These are phyloP conservation scores for Aspergillus fumigatus DNA, from an alignment of 2,329 filamentous ascomycete genomes.

Conservation along the genomic window DNA sequence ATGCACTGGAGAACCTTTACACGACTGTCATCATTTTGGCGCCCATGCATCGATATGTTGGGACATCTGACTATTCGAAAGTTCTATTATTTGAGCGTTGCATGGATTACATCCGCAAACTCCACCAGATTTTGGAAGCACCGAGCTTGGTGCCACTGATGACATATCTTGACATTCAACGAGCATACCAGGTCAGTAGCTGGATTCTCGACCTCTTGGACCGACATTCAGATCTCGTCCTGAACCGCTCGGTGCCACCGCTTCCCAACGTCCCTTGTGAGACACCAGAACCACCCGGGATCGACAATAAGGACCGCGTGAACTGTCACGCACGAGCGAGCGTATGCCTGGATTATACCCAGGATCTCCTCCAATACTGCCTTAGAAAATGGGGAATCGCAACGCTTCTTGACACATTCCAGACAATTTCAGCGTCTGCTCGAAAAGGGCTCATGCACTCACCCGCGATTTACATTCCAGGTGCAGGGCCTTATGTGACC, in stretches of 20 bases:
- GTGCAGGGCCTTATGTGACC: slow-evolving; percentile 11
- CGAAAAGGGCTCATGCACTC: slow-evolving; percentile 23
- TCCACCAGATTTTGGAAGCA: slow-evolving; percentile 63
- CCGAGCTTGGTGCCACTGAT: slow-evolving; percentile 62
- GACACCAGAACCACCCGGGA: slow-evolving; percentile 28
- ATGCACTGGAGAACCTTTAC: slow-evolving; percentile 84
- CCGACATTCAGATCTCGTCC: slow-evolving; percentile 47
- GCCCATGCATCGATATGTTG: slow-evolving; percentile 67
- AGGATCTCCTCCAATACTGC: slow-evolving; percentile 31
- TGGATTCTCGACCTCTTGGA: slow-evolving; percentile 55
- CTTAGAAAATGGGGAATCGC: slow-evolving; percentile 32
- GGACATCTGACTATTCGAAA: slow-evolving; percentile 69
- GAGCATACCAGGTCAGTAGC: slow-evolving; percentile 66
- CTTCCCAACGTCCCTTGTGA: slow-evolving; percentile 27
- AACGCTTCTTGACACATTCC: slow-evolving; percentile 28
- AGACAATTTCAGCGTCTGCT: slow-evolving; percentile 24
- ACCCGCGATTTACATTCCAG: slow-evolving; percentile 17
- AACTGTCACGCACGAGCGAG: slow-evolving; percentile 31
- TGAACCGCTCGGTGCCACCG: slow-evolving; percentile 27
- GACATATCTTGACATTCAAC: slow-evolving; percentile 82
- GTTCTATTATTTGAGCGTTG: slow-evolving; percentile 81
- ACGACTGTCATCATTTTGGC: slow-evolving; percentile 87
- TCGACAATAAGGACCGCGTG: slow-evolving; percentile 29
- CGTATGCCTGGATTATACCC: slow-evolving; percentile 28
- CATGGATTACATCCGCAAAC: slow-evolving; percentile 72